phyloP scores from a whole-genome alignment of 2,329 filamentous ascomycete species.

The Coccinonectria pachysandricola region DNA sequence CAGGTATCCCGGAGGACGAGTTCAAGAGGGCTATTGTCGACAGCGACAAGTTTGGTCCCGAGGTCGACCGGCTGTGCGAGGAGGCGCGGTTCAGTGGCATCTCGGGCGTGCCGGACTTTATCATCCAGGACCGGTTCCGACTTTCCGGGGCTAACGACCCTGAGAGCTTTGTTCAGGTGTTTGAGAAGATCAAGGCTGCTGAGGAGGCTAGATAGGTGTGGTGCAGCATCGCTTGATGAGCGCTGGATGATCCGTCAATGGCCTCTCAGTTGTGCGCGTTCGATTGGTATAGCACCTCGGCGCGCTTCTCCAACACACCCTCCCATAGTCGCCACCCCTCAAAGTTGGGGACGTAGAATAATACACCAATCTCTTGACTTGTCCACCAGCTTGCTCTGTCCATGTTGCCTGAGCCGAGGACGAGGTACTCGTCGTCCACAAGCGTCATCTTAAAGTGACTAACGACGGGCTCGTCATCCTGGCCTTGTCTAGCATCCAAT shows the following conservation, averaged over 20 bases:
- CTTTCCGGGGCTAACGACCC: slow-evolving; percentile 61
- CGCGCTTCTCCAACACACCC: slow-evolving; percentile 25
- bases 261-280: slow-evolving; percentile 1
- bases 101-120: slow-evolving; percentile 62
- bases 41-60: slow-evolving; percentile 37
- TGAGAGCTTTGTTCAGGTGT: slow-evolving; percentile 52
- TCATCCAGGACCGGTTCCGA: slow-evolving; percentile 56
- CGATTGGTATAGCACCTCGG: slow-evolving; percentile 24
- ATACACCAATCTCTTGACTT: slow-evolving; percentile 69
- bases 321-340: slow-evolving; percentile 29
- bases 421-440: slow-evolving; percentile 55
- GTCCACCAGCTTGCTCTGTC: slow-evolving; percentile 82
- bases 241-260: background rate
- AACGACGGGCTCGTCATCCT: slow-evolving; percentile 52
- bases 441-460: slow-evolving; percentile 71
- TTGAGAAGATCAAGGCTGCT: slow-evolving; percentile 43
- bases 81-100: slow-evolving; percentile 29
- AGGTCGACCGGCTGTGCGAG: slow-evolving; percentile 22
- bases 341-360: slow-evolving; percentile 37
- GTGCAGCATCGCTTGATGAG: too few relatives aligned
- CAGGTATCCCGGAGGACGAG: slow-evolving; percentile 36
- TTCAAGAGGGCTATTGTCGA: slow-evolving; percentile 28
- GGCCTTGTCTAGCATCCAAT: slow-evolving; percentile 19
- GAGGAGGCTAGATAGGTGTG: slow-evolving; percentile 14
- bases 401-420: slow-evolving; percentile 74